phyloP scores from a whole-genome alignment of 1,284 basidiomycete species.

The Ceratobasidium sp. region DNA sequence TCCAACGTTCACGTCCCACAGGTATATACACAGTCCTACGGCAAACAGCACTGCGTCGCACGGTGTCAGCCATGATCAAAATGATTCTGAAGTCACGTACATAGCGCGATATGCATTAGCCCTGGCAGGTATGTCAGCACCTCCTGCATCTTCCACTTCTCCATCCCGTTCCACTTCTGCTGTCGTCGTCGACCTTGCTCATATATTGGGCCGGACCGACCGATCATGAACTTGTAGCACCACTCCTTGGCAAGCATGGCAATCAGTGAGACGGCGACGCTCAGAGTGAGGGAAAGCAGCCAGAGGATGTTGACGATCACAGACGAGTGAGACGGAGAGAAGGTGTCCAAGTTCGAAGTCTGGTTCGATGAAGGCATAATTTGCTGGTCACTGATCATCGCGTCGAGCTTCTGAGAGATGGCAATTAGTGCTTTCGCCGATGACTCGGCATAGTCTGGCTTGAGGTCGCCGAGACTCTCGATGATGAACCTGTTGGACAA shows the following conservation, averaged over 20 bases:
- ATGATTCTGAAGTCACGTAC: not conserved
- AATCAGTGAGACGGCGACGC: not conserved
- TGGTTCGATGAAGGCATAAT: not conserved
- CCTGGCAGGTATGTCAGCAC: conserved; percentile 14
- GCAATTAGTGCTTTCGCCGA: not conserved
- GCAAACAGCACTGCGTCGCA: conserved; percentile 12
- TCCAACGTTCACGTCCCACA: conserved; percentile 9
- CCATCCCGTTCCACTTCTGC: conserved; percentile 15
- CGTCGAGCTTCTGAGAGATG: not conserved
- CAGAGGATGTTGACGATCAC: conserved; percentile 23
- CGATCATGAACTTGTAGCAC: conserved; percentile 12
- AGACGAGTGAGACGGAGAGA: not conserved
- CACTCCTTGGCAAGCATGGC: conserved; percentile 2
- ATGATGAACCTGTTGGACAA: conserved; percentile 4
- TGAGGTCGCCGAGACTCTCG: not conserved
- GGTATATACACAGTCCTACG: conserved; percentile 1
- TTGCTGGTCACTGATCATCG: not conserved
- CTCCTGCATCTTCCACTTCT: conserved; percentile 23
- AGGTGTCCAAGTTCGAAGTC: not conserved
- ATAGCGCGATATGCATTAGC: conserved; percentile 10
- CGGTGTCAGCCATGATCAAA: too few relatives aligned
- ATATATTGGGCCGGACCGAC: not conserved
- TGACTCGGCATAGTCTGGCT: not conserved
- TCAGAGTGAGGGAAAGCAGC: not conserved
- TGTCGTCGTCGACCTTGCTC: conserved; percentile 14